Percentiles rank a stretch among this genome's conserved stretches.
Evolutionary conservation across 2,329 filamentous ascomycete genomes (phyloP).

Genomic region (Calonectria leucothoes): DNA sequence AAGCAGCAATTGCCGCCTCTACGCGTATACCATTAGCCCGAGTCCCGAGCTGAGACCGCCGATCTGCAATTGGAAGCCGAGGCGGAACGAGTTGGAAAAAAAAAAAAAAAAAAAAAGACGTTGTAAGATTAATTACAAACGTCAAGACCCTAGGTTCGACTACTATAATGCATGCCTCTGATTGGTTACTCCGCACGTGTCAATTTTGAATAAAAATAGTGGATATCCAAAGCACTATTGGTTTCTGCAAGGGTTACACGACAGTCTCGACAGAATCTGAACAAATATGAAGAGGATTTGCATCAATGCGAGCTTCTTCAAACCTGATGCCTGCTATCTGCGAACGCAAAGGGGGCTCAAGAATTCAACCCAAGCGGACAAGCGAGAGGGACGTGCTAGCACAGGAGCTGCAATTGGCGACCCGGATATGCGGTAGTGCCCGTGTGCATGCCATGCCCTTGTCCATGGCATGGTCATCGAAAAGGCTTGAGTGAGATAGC

Average conservation of each 20-base stretch:
- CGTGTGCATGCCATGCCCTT: constrained; percentile 4
- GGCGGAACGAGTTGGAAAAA: no score
- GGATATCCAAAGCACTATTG: not conserved
- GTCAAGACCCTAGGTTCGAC: not conserved
- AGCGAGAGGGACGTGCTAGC: not conserved
- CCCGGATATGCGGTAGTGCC: constrained; percentile 7
- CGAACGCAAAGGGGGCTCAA: not conserved
- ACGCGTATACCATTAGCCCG: not conserved
- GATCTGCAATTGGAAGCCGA: not conserved
- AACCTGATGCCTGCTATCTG: not conserved
- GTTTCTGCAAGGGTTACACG: not conserved
- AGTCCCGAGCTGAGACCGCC: not conserved
- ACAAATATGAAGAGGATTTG: not conserved
- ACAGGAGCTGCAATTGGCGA: not conserved
- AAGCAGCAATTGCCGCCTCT: not conserved
- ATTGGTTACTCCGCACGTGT: not conserved
- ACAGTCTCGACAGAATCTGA: not conserved
- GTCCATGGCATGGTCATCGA: not conserved
- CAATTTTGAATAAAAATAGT: not conserved
- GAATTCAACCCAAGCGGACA: not conserved
- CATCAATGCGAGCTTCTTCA: not conserved
- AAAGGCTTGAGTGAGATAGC: not conserved
- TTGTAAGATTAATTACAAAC: not conserved
- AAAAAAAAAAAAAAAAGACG: not conserved
- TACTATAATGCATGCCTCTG: not conserved